phyloP scores from a whole-genome alignment of 2,329 filamentous ascomycete species.

The Hypoxylon sp. region DNA sequence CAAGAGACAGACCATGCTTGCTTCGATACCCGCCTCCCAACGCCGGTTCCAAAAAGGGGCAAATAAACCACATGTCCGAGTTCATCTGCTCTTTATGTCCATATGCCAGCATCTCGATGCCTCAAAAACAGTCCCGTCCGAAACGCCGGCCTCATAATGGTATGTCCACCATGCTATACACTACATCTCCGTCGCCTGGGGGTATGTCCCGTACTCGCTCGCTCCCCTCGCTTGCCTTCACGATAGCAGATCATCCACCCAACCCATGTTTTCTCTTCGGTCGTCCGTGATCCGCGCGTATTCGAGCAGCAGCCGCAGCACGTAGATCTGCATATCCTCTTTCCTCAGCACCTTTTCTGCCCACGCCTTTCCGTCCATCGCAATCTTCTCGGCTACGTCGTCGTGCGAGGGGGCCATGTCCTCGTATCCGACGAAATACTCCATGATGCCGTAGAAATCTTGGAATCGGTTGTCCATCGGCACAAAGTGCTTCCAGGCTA shows the following conservation, averaged over 20 bases:
- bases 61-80: constrained; percentile 13
- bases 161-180: constrained; percentile 35
- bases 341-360: constrained; percentile 71
- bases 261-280: constrained; percentile 61
- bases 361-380: constrained; percentile 71
- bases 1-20: not conserved
- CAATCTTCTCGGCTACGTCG: constrained; percentile 68
- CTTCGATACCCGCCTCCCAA: constrained; percentile 20
- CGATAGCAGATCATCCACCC: constrained; percentile 58
- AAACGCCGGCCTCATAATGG: constrained; percentile 38
- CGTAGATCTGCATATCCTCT: constrained; percentile 79
- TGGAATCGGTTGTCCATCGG: constrained; percentile 78
- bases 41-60: constrained; percentile 22
- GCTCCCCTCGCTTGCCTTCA: constrained; percentile 19
- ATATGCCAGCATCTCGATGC: constrained; percentile 24
- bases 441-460: constrained; percentile 76
- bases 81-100: constrained; percentile 15
- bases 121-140: constrained; percentile 13
- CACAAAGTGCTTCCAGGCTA: constrained; percentile 82
- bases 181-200: constrained; percentile 19
- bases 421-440: constrained; percentile 73
- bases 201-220: constrained; percentile 19
- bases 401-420: constrained; percentile 58
- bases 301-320: constrained; percentile 69
- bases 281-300: constrained; percentile 66